Evolutionary conservation across 441 rosid genomes (phyloP).

Genomic region (Biscutella laevigata): DNA sequence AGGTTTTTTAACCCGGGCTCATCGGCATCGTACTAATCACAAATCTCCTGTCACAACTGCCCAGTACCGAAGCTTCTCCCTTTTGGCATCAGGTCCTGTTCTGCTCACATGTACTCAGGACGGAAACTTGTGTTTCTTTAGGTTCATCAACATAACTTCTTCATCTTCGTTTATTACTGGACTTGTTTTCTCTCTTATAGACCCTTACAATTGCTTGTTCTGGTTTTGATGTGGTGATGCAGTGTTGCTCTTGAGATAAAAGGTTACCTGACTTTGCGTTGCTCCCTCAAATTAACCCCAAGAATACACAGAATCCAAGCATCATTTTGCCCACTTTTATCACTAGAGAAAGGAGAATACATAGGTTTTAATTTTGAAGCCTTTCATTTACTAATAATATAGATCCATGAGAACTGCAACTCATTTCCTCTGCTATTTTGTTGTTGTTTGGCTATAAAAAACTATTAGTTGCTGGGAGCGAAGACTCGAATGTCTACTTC

Average conservation of each 20-base stretch:
- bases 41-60: constrained; percentile 76
- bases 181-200: not conserved
- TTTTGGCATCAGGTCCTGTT: constrained; percentile 83
- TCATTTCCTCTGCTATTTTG: constrained; percentile 3
- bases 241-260: constrained; percentile 75
- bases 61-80: constrained; percentile 89
- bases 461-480: constrained; percentile 72
- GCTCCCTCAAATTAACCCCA: constrained; percentile 73
- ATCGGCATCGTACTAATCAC: constrained; percentile 58
- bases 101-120: constrained; percentile 82
- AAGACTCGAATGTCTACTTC: constrained; percentile 88
- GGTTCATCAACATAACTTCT: constrained; percentile 32
- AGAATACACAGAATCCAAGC: constrained; percentile 64
- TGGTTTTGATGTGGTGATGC: constrained; percentile 19
- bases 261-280: constrained; percentile 79
- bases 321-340: constrained; percentile 86
- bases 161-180: not conserved
- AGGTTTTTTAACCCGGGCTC: constrained; percentile 76
- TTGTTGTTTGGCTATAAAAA: not conserved
- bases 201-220: constrained; percentile 3
- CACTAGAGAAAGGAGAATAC: constrained; percentile 87
- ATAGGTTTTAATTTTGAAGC: constrained; percentile 46
- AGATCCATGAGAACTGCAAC: not conserved
- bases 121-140: constrained; percentile 82
- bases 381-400: not conserved